phyloP scores from a whole-genome alignment of 192 early-diverging fungal genomes.

The Rhizophagus sp. region DNA sequence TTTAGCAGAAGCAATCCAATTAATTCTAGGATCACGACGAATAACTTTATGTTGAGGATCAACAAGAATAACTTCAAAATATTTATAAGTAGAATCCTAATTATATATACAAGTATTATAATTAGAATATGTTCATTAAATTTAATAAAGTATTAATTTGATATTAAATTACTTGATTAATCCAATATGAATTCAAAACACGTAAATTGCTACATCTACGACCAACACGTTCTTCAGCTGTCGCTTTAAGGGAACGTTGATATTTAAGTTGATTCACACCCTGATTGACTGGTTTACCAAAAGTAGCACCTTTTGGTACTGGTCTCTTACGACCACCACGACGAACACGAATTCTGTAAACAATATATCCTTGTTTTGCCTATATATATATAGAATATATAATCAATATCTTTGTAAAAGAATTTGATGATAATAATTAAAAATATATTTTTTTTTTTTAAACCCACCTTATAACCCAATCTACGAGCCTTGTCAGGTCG shows the following conservation, averaged over 20 bases:
- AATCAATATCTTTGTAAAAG: not conserved
- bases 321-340: conserved; percentile 98
- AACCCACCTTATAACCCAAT: conserved; percentile 89
- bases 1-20: conserved; percentile 98
- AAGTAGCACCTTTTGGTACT: conserved; percentile 96
- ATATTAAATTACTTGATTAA: conserved; percentile 69
- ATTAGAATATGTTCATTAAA: not conserved
- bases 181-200: conserved; percentile 99
- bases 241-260: conserved; percentile 90
- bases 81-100: conserved; percentile 97
- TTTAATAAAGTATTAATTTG: not conserved
- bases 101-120: not conserved
- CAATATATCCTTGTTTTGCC: conserved; percentile 99
- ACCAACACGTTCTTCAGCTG: conserved; percentile 98
- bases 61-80: conserved; percentile 98
- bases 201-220: conserved; percentile 96
- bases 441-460: not conserved
- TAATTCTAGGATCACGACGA: conserved; percentile 97
- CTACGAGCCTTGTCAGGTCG: conserved; percentile 99
- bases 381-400: conserved; percentile 2
- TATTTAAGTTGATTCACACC: conserved; percentile 99
- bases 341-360: conserved; percentile 99
- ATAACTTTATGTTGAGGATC: conserved; percentile 98
- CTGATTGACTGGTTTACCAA: conserved; percentile 97
- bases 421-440: too few species aligned